Conservation (phyloP, 1,284 basidiomycete species). For the Pseudozyma tsukubaensis region DNA sequence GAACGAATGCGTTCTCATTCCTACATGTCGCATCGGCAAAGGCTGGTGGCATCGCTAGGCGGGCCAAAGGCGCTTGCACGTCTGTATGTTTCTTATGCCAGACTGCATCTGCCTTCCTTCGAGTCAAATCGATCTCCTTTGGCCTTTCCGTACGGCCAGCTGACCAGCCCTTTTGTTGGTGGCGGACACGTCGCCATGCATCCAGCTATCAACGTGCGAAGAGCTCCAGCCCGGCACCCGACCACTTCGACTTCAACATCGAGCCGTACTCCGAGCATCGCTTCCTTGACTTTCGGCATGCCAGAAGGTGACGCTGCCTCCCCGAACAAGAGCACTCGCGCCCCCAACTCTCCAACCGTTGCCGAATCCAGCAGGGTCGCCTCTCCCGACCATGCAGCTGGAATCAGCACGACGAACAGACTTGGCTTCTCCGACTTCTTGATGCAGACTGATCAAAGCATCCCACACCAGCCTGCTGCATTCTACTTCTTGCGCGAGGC, state of each 20-base stretch:
- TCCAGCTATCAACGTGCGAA: conserved; percentile 4
- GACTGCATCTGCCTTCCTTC: conserved; percentile 45
- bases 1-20: conserved; percentile 27
- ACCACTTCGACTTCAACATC: conserved; percentile 28
- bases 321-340: conserved; percentile 20
- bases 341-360: conserved; percentile 31
- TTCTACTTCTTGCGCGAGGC: conserved; percentile 49
- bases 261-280: conserved; percentile 42
- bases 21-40: conserved; percentile 43
- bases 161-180: conserved; percentile 43
- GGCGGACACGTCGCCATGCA: conserved; percentile 16
- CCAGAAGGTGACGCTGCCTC: conserved; percentile 23
- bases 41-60: conserved; percentile 55
- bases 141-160: conserved; percentile 51
- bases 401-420: not conserved
- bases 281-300: conserved; percentile 29
- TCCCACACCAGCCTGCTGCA: conserved; percentile 25
- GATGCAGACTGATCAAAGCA: conserved; percentile 22
- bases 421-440: conserved; percentile 38
- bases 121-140: conserved; percentile 37
- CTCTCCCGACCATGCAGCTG: conserved; percentile 24
- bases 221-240: conserved; percentile 9
- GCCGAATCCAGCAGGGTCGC: conserved; percentile 22
- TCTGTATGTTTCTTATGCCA: conserved; percentile 54
- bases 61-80: conserved; percentile 53